phyloP scores from a whole-genome alignment of 352 stramenopile genomes.

The Elongisporangium undulatum region DNA sequence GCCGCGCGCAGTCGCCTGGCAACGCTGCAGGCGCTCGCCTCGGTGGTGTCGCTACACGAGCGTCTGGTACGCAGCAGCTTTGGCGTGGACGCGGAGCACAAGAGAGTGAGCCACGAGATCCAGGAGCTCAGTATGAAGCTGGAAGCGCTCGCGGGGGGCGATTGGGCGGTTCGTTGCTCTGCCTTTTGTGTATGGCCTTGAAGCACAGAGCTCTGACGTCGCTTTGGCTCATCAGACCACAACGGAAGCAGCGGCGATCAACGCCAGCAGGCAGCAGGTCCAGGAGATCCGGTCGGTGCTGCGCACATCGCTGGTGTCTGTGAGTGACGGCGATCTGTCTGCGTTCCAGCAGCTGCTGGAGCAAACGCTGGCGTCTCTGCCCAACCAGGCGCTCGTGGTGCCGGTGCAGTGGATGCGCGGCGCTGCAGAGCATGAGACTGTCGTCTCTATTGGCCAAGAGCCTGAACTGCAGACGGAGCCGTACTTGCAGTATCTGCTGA shows the following conservation, averaged over 20 bases:
- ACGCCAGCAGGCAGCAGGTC: conserved; percentile 7
- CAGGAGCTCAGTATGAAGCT: conserved; percentile 5
- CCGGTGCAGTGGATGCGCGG: conserved; percentile 38
- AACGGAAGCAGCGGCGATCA: conserved; percentile 3
- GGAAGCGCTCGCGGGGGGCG: conserved; percentile 7
- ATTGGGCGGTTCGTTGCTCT: conserved; percentile 22
- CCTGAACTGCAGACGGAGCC: conserved; percentile 1
- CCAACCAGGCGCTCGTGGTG: conserved; percentile 27
- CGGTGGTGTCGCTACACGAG: conserved; percentile 37
- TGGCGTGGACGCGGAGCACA: conserved; percentile 1
- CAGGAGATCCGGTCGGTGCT: conserved; percentile 38
- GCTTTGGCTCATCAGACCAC: conserved; percentile 8
- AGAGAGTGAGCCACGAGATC: conserved; percentile 1
- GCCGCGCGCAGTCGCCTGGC: conserved; percentile 8
- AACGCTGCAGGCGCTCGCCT: conserved; percentile 27
- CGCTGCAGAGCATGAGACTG: background rate
- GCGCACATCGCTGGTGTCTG: conserved; percentile 29
- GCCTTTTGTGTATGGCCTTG: background rate
- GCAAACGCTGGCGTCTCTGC: conserved; percentile 38
- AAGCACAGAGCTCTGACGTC: background rate
- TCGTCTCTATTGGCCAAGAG: background rate
- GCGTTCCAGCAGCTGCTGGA: conserved; percentile 60
- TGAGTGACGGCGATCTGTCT: conserved; percentile 19
- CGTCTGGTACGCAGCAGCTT: conserved; percentile 22
- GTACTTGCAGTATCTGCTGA: conserved; percentile 26